Conservation (phyloP, 495 filamentous ascomycete genomes). For the Thermochaetoides thermophila region DNA sequence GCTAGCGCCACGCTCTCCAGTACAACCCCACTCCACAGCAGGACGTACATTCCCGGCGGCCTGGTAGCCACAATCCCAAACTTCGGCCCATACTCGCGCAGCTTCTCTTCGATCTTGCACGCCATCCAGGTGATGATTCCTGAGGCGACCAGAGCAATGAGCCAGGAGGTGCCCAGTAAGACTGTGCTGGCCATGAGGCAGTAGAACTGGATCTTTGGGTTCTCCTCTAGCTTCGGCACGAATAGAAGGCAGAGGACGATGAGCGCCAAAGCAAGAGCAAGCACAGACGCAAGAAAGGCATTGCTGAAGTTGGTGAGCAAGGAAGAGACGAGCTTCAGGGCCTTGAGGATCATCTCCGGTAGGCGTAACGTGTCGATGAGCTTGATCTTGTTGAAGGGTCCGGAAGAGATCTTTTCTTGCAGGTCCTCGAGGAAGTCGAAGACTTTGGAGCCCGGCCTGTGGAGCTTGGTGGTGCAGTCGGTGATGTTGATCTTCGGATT, state of each 20-base stretch:
- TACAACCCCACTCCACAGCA: conserved; percentile 5
- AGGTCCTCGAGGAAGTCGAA: conserved; percentile 35
- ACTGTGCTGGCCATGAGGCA: not conserved
- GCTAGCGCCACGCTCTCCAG: conserved; percentile 2
- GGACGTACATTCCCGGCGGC: conserved; percentile 45
- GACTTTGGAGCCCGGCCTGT: conserved; percentile 43
- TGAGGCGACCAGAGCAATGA: conserved; percentile 11
- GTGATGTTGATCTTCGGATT: conserved; percentile 38
- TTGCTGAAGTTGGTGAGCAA: no score
- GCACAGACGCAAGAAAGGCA: no score
- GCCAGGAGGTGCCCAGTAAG: conserved; percentile 6
- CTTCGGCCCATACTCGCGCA: conserved; percentile 22
- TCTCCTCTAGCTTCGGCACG: no score
- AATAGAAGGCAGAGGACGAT: no score
- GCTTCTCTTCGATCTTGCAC: conserved; percentile 15
- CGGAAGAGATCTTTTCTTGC: no score
- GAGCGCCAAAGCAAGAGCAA: no score
- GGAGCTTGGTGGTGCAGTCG: conserved; percentile 43
- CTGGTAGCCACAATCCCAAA: conserved; percentile 40
- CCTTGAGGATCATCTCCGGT: no score
- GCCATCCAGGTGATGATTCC: conserved; percentile 19
- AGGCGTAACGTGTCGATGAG: no score
- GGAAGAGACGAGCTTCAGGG: no score
- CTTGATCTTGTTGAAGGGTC: no score
- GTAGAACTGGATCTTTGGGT: no score